A percentile compares a stretch with the other conserved stretches of the same genome.
phyloP scores from a whole-genome alignment of 202 grass and related monocot genomes.

The Carex arenaria region DNA sequence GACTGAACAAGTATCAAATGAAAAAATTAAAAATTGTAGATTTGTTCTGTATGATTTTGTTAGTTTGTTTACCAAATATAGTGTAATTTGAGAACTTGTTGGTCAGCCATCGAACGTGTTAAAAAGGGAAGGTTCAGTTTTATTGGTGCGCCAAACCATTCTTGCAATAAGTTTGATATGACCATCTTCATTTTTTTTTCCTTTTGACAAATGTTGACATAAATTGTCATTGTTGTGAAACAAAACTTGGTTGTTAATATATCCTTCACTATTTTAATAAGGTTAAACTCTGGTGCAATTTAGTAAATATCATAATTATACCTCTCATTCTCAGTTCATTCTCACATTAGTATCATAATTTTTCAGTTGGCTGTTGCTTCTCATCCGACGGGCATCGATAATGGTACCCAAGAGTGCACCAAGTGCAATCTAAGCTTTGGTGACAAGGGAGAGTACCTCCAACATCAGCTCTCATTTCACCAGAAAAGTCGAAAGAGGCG shows the following conservation, averaged over 20 bases:
- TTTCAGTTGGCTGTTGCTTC: slow-evolving; percentile 12
- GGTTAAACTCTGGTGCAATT: neutral
- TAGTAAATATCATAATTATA: neutral
- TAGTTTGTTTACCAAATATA: neutral
- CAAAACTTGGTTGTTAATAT: neutral
- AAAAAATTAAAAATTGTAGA: neutral
- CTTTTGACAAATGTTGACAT: neutral
- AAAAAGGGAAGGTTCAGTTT: neutral
- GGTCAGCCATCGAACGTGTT: neutral
- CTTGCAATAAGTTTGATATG: neutral
- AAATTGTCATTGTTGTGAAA: neutral
- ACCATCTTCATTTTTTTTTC: neutral
- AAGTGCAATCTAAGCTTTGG: slow-evolving; percentile 51
- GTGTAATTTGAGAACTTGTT: neutral
- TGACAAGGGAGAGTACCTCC: slow-evolving; percentile 45
- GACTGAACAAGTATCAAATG: neutral
- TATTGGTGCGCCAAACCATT: neutral
- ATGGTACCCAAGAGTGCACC: slow-evolving; percentile 35
- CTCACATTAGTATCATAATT: neutral
- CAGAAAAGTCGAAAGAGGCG: slow-evolving; percentile 57
- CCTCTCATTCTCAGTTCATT: neutral
- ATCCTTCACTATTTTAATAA: neutral
- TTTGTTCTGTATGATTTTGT: neutral
- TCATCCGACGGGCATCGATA: neutral
- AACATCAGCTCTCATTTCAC: slow-evolving; percentile 57